Conservation (phyloP, 2,329 filamentous ascomycete genomes). For the Hypoxylon sp. region DNA sequence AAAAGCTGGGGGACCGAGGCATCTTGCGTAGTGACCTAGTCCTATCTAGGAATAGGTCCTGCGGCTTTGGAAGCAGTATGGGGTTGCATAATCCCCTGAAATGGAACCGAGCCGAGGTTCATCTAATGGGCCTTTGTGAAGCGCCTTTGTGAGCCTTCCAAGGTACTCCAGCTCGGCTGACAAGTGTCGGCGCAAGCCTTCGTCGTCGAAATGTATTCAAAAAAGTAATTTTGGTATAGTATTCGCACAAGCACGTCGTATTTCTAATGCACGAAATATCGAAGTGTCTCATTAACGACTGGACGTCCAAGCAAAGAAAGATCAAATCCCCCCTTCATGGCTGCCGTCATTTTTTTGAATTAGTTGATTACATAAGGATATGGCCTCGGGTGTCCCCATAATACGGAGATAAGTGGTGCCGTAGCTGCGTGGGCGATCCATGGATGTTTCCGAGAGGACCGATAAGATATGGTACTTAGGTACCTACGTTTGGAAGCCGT, state of each 20-base stretch:
- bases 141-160: background rate
- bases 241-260: background rate
- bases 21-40: conserved; percentile 32
- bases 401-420: conserved; percentile 32
- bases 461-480: conserved; percentile 22
- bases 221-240: background rate
- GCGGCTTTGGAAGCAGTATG: conserved; percentile 11
- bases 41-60: conserved; percentile 13
- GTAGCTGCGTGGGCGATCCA: too few relatives aligned
- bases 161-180: background rate
- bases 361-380: background rate
- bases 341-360: background rate
- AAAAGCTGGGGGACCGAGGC: conserved; percentile 49
- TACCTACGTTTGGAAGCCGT: background rate
- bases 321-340: background rate
- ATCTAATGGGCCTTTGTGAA: conserved; percentile 6
- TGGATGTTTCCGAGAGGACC: background rate
- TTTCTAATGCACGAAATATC: background rate
- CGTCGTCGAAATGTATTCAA: background rate
- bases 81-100: conserved; percentile 10
- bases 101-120: conserved; percentile 25
- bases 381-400: conserved; percentile 5
- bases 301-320: background rate
- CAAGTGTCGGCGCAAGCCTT: conserved; percentile 6
- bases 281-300: background rate